Percentiles rank a stretch among this genome's conserved stretches.
Conservation (phyloP, 768 basidiomycete genomes). For the Pisolithus marmoratus region DNA sequence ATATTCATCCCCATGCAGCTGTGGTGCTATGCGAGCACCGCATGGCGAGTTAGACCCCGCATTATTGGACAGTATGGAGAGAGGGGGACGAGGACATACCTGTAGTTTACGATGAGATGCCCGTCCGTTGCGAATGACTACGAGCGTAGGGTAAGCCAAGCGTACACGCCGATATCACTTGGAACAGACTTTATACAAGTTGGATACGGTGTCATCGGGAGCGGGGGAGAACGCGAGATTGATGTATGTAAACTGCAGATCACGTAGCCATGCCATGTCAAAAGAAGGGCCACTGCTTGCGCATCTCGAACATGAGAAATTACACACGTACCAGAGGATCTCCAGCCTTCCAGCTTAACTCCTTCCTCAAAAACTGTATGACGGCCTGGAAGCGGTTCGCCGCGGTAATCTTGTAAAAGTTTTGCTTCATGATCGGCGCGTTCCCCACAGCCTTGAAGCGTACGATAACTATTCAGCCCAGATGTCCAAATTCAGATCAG, state of each 20-base stretch:
- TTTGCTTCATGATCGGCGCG: constrained; percentile 98
- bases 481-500: neutral
- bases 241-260: constrained; percentile 68
- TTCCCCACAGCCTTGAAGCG: constrained; percentile 97
- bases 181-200: constrained; percentile 53
- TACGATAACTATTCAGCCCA: constrained; percentile 65
- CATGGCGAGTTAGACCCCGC: too few species aligned
- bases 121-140: constrained; percentile 86
- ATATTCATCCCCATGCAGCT: constrained; percentile 55
- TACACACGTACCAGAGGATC: constrained; percentile 68
- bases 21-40: constrained; percentile 39
- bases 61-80: too few species aligned
- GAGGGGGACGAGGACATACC: constrained; percentile 35
- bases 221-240: constrained; percentile 74
- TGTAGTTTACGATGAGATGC: constrained; percentile 89
- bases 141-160: neutral
- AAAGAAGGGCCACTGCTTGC: neutral
- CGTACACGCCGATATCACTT: neutral
- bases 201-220: constrained; percentile 69
- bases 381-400: constrained; percentile 94
- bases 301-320: neutral
- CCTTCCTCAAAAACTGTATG: constrained; percentile 86
- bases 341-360: constrained; percentile 79
- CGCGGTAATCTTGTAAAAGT: constrained; percentile 96
- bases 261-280: too few species aligned